Conservation (phyloP, 2,329 filamentous ascomycete genomes). For the Fragosphaeria purpurea region DNA sequence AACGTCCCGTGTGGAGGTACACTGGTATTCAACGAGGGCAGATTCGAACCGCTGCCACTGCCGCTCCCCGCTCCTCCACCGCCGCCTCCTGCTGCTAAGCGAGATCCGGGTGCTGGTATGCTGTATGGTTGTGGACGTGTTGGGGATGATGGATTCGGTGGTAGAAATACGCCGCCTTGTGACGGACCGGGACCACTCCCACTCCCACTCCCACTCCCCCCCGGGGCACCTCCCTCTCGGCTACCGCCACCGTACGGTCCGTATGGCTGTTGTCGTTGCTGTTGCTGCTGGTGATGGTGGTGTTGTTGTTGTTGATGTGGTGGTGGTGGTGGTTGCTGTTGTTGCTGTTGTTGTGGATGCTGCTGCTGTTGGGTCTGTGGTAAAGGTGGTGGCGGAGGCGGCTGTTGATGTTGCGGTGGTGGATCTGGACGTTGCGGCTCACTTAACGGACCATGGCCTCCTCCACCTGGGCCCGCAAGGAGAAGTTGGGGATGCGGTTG, state of each 20-base stretch:
- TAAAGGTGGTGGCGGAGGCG: not conserved
- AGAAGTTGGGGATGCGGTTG: constrained; percentile 17
- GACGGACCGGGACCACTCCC: constrained; percentile 25
- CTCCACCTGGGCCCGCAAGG: not conserved
- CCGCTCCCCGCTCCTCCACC: not conserved
- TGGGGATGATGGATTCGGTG: constrained; percentile 36
- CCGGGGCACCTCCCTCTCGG: constrained; percentile 14
- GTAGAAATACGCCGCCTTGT: constrained; percentile 26
- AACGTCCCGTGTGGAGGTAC: constrained; percentile 30
- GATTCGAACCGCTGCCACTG: constrained; percentile 15
- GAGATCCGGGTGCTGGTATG: constrained; percentile 29
- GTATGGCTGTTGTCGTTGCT: constrained; percentile 16
- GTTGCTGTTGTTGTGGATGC: not conserved
- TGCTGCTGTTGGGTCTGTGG: not conserved
- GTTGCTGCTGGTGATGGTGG: constrained; percentile 4
- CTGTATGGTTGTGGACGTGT: constrained; percentile 41
- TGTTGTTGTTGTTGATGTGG: not conserved
- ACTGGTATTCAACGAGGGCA: constrained; percentile 37
- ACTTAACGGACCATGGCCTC: constrained; percentile 35
- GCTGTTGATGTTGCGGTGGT: constrained; percentile 15
- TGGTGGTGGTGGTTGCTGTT: constrained; percentile 4
- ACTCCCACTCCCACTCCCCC: not conserved
- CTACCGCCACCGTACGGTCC: constrained; percentile 30
- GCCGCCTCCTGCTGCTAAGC: constrained; percentile 23
- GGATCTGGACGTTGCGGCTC: constrained; percentile 44